Evolutionary conservation across 2,329 filamentous ascomycete species (phyloP), one percentile per base, ranked within the genome.

Genomic region (Fusarium metavorans): DNA sequence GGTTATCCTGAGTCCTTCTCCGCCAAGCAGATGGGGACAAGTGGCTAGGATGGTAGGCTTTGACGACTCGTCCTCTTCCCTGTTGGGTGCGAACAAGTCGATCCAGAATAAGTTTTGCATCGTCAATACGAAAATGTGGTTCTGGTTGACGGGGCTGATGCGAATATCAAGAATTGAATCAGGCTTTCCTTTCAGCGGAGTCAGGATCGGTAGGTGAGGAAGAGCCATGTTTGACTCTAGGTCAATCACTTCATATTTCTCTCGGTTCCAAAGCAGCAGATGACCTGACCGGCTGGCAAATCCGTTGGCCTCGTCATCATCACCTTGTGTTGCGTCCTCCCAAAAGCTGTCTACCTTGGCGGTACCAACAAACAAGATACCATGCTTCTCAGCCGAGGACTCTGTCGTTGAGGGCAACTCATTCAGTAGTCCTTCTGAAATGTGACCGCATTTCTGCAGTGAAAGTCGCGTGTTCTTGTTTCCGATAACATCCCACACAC

Each of bases 111-210:
- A 65, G 32, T 83, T 83, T 0, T 83, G 84, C 14, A 85, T 87
- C 1, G 91, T 94, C 52, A 94, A 82, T 11, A 93, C 82, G 66
- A 91, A 89, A 2, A 91, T 76, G n/a, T 89, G 86, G 30, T 84
- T 83, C 6, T 84, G 81, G 63, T 87, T 82, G 3, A 80, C 77
- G 1, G 86, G 85, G 67, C 88, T 88, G 10, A 81, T 76, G 71
- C 86, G 85, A 2, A 91, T 77, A 76, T 93, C 88, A 67, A 94
- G 79, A 57, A 94, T 88, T 18, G 72, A 77, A 60, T 86, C 84
- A 27, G 77, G 72, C 2, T 76, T 80, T 11, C 54, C 66, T 50
- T 72, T 78, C 23, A 76, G 68, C 13, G 77, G 70, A 13, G 61
- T 71, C n/a, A 82, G 63, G 7, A 77, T 68, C 13, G 82, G 78